Base-by-base conservation (phyloP, 164 flowering plant species). In the Chimonanthus salicifolius region DNA sequence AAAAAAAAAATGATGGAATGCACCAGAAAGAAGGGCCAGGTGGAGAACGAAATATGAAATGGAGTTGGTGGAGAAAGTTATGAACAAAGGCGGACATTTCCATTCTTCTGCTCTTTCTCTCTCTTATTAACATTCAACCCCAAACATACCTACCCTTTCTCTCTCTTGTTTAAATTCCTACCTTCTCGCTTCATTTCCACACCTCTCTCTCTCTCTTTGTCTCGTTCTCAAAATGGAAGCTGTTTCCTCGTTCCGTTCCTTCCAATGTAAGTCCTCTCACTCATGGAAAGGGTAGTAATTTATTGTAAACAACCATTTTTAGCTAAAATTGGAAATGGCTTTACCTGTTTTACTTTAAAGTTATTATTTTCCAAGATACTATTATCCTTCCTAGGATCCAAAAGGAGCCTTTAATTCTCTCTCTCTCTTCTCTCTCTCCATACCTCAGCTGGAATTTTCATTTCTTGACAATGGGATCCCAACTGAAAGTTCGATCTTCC, bases 161-260 rank as follows among this genome's bases (percentile, higher is more conserved):
- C 33, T 62, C 58, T 16, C 21, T 33, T 62, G 47, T 69, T 60
- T 16, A 20, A 63, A 63, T 20, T 5, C 66, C 66, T 6, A 7
- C 4, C 9, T 2, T 44, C 70, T 71, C 60, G 71, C 70, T 64
- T 49, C n/a, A 11, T 33, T 63, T 13, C 48, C 33, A 33, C 18
- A 58, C 47, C n/a, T 49, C 46, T 9, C 66, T 63, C 66, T 63
- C 66, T 20, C 33, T 33, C 33, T 33, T 1, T 33, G 1, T 33
- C 33, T 33, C 33, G 0, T 1, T 74, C 51, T 47, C 74, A 64
- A 33, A 33, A 86, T 89, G 90, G 92, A 85, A 80, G 83, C 87
- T 70, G 88, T 80, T 20, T 78, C 87, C 13, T 76, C 70, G 74
- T 84, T 89, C 74, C 86, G 82, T 73, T 84, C 89, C 47, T 80